These are phyloP conservation scores for Syzygium jambos DNA, from an alignment of 345 rosid species.

Conservation along the genomic window DNA sequence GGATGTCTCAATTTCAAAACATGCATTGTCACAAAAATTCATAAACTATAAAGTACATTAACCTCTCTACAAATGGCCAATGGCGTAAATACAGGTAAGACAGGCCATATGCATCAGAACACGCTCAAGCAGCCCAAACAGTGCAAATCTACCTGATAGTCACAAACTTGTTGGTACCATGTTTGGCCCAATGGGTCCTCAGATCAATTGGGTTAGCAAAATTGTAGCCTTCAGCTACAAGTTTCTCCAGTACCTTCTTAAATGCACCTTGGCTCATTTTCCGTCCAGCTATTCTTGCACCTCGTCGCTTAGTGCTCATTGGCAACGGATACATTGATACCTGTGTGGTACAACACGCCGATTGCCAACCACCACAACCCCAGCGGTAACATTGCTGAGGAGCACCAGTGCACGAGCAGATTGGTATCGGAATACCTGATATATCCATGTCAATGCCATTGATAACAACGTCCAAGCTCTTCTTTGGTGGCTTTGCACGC, in stretches of 20 bases:
- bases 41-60: not conserved
- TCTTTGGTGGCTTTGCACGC: slow-evolving; percentile 71
- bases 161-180: slow-evolving; percentile 98
- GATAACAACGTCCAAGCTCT: slow-evolving; percentile 68
- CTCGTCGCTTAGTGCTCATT: slow-evolving; percentile 91
- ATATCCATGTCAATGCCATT: slow-evolving; percentile 89
- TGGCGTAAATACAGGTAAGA: slow-evolving; percentile 30
- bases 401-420: slow-evolving; percentile 91
- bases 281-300: slow-evolving; percentile 95
- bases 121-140: slow-evolving; percentile 2
- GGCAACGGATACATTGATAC: slow-evolving; percentile 92
- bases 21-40: not conserved
- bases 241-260: slow-evolving; percentile 92
- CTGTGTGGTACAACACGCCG: slow-evolving; percentile 88
- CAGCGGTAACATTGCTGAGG: slow-evolving; percentile 96
- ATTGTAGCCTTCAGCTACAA: slow-evolving; percentile 81
- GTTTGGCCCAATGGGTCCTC: slow-evolving; percentile 95
- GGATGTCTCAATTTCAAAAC: not conserved
- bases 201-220: slow-evolving; percentile 75
- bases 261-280: slow-evolving; percentile 99
- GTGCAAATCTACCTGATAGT: slow-evolving; percentile 75
- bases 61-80: slow-evolving; percentile 33
- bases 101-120: slow-evolving; percentile 25
- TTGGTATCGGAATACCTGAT: slow-evolving; percentile 76
- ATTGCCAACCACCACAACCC: slow-evolving; percentile 99